Evolutionary conservation across 352 stramenopile genomes (phyloP).

Genomic region (Globisporangium cylindrosporum): DNA sequence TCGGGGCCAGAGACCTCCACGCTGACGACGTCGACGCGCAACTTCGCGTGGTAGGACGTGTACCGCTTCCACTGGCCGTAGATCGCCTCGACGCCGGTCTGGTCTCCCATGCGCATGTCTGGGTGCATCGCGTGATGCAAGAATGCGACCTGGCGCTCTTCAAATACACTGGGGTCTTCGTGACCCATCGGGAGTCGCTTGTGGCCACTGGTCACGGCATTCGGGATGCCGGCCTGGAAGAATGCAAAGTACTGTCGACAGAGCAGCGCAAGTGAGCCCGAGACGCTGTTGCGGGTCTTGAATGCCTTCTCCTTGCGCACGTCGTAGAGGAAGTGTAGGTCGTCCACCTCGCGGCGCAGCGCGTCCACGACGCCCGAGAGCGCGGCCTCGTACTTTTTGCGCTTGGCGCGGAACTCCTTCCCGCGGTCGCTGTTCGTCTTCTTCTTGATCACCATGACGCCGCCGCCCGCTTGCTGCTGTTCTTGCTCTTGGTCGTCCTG

Average conservation of each 20-base stretch:
- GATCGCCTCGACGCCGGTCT: conserved; percentile 23
- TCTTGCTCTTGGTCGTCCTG: background rate
- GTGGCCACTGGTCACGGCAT: conserved; percentile 12
- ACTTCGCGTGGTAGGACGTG: conserved; percentile 31
- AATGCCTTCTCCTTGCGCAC: conserved; percentile 43
- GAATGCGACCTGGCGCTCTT: conserved; percentile 31
- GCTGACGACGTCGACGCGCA: conserved; percentile 30
- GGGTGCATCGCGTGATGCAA: conserved; percentile 36
- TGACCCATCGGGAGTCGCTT: conserved; percentile 31
- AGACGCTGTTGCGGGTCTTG: conserved; percentile 27
- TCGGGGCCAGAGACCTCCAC: conserved; percentile 40
- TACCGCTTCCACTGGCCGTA: conserved; percentile 49
- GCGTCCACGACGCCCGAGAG: conserved; percentile 34
- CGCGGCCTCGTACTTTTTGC: conserved; percentile 41
- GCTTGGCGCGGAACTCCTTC: conserved; percentile 53
- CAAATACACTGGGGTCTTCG: conserved; percentile 12
- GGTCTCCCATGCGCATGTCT: conserved; percentile 30
- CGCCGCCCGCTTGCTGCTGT: background rate
- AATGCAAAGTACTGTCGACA: conserved; percentile 45
- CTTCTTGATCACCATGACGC: background rate
- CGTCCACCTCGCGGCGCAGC: conserved; percentile 42
- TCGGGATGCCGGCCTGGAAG: conserved; percentile 45
- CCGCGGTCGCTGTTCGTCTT: conserved; percentile 73
- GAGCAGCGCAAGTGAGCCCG: conserved; percentile 41
- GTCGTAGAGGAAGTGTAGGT: conserved; percentile 39